Base-by-base conservation (phyloP, 805 yeast species). In the Blastobotrys chiropterorum region DNA sequence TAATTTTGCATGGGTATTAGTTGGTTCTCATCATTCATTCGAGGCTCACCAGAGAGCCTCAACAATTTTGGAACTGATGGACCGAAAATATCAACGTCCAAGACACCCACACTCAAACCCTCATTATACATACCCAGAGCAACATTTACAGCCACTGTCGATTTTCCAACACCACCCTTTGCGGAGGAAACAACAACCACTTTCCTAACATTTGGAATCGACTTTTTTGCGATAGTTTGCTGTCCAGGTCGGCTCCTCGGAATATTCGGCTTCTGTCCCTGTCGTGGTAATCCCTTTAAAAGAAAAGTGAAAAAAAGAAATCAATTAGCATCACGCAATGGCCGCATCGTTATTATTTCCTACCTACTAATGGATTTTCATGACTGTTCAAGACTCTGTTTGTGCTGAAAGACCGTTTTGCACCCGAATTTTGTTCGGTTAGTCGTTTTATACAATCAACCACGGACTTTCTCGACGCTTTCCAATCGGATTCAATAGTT, bases 1-100 rank as follows among this genome's bases (percentile, higher is more conserved):
- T 82, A 86, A 62, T 86, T 87, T 8, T 73, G 65, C 58, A 86
- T 66, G 0, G 96, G 96, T 0, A 82, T 62, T 2, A 87, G 69
- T 57, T 77, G 76, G 0, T 89, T 87, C 40, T 63, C 62, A 0
- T 59, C 53, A 0, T 79, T 67, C 11, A 84, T 62, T 22, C 85
- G 62, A 1, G 95, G 94, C 59, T 85, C 92, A 0, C 90, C 90
- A 1, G 70, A 57, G 5, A 88, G 70, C n/a, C 78, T 78, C 70
- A 88, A 72, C 56, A 88, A 70, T 54, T 79, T 81, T 0, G 96
- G 96, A 3, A 88, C 67, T 1, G 90, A 84, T 0, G 96, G 96
- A 0, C 96, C 96, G 67, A 86, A 88, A 6, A 88, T 74, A 64
- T 88, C 96, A 0, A 85, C 86, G 62, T 88, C 96, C 11, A 88